A percentile compares a stretch with the other conserved stretches of the same genome.
Conservation (phyloP, 192 early-diverging fungal genomes). For the Coemansia sp. region DNA sequence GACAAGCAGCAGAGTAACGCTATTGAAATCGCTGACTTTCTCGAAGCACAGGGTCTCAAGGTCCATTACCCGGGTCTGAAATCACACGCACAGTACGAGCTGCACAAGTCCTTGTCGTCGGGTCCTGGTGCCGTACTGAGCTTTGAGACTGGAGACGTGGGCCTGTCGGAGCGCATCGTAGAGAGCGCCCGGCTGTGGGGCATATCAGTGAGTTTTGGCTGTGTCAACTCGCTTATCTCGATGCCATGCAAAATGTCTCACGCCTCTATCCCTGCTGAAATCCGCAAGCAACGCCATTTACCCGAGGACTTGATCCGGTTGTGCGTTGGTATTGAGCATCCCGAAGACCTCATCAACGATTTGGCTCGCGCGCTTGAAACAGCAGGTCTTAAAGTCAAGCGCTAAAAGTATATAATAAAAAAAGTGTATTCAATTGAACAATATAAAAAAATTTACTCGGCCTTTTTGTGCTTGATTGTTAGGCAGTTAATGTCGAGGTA, state of each 20-base stretch:
- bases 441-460: background rate
- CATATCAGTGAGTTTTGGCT: slow-evolving; percentile 97
- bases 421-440: background rate
- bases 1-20: slow-evolving; percentile 90
- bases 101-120: slow-evolving; percentile 74
- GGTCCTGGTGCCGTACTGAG: slow-evolving; percentile 94
- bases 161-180: slow-evolving; percentile 75
- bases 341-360: slow-evolving; percentile 87
- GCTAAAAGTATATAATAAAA: slow-evolving; percentile 5
- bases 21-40: slow-evolving; percentile 73
- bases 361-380: slow-evolving; percentile 70
- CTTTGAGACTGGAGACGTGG: slow-evolving; percentile 89
- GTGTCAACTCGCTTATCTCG: slow-evolving; percentile 95
- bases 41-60: slow-evolving; percentile 77
- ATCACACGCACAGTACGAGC: slow-evolving; percentile 79
- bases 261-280: slow-evolving; percentile 88
- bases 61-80: slow-evolving; percentile 88
- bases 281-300: slow-evolving; percentile 81
- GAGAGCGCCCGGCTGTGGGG: slow-evolving; percentile 82
- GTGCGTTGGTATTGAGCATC: slow-evolving; percentile 96
- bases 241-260: slow-evolving; percentile 99
- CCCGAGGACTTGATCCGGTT: slow-evolving; percentile 97
- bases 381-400: slow-evolving; percentile 57
- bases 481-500: slow-evolving; percentile 80
- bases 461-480: slow-evolving; percentile 68